Evolutionary conservation across 192 early-diverging fungal species (phyloP), one percentile per base, ranked within the genome.

Genomic region (Rhizophagus prolifer): DNA sequence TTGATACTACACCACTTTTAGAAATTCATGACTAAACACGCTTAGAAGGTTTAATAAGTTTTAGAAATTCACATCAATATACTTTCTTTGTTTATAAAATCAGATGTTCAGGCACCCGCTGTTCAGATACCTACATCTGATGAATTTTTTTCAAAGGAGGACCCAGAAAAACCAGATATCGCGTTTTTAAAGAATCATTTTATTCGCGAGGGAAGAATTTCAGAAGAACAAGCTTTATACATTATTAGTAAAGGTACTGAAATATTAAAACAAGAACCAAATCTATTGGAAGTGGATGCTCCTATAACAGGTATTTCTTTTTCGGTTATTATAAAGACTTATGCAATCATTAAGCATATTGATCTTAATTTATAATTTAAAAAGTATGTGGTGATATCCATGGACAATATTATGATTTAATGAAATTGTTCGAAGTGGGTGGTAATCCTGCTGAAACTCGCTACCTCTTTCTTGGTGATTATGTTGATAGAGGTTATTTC

Each of bases 381-480:
- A n/a, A 38, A 94, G 95, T 98, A 8, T 97, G 96, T 82, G 97
- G 97, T 59, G 97, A 98, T 83, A 92, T 98, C 75, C 97, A 98
- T 81, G 97, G 97, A n/a, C 97, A 98, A 79, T 98, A 91, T 80
- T 98, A 91, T 81, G 97, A 98, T 83, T 83, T 98, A 79, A 94
- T 98, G 94, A 97, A 98, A 82, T 88, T 98, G 31, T 96, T 98
- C 85, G 96, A 97, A 80, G 95, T 98, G 9, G 97, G 97, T 54
- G 97, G 97, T 60, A 92, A 95, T 81, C 96, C 96, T 21, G 92
- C 91, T 2, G 90, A 88, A 36, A 98, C 97, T 3, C 86, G 93
- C 31, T 98, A 98, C 79, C 86, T 98, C 26, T 98, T 98, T 74
- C 80, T 98, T 73, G 97, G 97, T 38, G 97, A 98, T 81, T 98